Evolutionary conservation across 805 yeast genomes (phyloP).

Genomic region (Ogataea nakhonphanomensis): DNA sequence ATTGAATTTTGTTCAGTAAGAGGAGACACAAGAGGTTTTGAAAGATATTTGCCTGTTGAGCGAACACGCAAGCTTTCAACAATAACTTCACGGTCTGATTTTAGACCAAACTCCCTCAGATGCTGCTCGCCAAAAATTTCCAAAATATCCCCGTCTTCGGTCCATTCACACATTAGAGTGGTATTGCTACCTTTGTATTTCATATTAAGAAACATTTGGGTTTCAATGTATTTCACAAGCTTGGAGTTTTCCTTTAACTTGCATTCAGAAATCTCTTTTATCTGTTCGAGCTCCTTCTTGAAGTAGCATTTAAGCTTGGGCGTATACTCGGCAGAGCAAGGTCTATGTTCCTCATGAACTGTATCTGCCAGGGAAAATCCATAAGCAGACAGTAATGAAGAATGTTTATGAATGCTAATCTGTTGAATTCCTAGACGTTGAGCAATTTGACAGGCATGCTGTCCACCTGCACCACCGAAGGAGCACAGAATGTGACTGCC

Average conservation of each 20-base stretch:
- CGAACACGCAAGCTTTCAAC: slow-evolving; percentile 76
- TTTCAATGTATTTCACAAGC: slow-evolving; percentile 37
- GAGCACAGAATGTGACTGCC: slow-evolving; percentile 68
- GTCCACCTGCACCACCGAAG: slow-evolving; percentile 94
- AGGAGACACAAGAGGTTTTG: slow-evolving; percentile 21
- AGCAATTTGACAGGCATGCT: slow-evolving; percentile 77
- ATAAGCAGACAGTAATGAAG: slow-evolving; percentile 61
- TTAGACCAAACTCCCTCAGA: slow-evolving; percentile 70
- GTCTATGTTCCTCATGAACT: slow-evolving; percentile 70
- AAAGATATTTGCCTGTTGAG: slow-evolving; percentile 56
- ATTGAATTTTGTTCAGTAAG: slow-evolving; percentile 1
- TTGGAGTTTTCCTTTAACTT: slow-evolving; percentile 34
- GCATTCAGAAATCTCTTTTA: not conserved
- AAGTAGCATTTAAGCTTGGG: slow-evolving; percentile 33
- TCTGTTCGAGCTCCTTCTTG: slow-evolving; percentile 39
- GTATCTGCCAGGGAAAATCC: slow-evolving; percentile 75
- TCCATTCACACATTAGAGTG: slow-evolving; percentile 57
- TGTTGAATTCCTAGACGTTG: slow-evolving; percentile 60
- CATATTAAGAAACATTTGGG: slow-evolving; percentile 69
- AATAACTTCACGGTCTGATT: slow-evolving; percentile 44
- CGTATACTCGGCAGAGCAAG: slow-evolving; percentile 47
- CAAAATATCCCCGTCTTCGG: slow-evolving; percentile 29
- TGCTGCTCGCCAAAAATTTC: slow-evolving; percentile 52
- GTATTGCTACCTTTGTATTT: slow-evolving; percentile 87
- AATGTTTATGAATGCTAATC: slow-evolving; percentile 72